phyloP scores from a whole-genome alignment of 768 basidiomycete species.

The Suillus weaverae region DNA sequence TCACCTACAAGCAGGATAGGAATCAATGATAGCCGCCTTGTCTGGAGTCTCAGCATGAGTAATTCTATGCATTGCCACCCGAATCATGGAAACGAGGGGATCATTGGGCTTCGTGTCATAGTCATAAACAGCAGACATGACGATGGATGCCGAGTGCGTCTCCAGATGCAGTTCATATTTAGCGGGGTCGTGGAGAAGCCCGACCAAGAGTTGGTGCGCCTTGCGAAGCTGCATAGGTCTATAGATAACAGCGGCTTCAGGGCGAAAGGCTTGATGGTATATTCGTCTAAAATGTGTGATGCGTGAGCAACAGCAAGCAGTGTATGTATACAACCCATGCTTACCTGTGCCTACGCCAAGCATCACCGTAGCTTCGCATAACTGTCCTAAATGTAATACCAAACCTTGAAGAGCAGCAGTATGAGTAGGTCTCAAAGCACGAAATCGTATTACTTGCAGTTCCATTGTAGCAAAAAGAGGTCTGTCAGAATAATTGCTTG shows the following conservation, averaged over 20 bases:
- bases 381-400: conserved; percentile 40
- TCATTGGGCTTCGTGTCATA: conserved; percentile 35
- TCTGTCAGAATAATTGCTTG: conserved; percentile 42
- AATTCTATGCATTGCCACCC: conserved; percentile 25
- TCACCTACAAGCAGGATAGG: conserved; percentile 21
- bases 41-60: conserved; percentile 6
- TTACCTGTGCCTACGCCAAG: conserved; percentile 33
- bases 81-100: conserved; percentile 37
- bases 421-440: neutral
- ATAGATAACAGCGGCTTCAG: conserved; percentile 11
- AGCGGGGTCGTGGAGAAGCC: conserved; percentile 31
- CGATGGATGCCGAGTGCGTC: conserved; percentile 34
- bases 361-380: conserved; percentile 34
- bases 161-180: conserved; percentile 27
- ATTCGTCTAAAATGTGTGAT: conserved; percentile 27
- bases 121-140: conserved; percentile 40
- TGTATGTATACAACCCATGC: conserved; percentile 19
- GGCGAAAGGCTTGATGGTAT: conserved; percentile 23
- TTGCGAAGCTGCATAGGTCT: conserved; percentile 28
- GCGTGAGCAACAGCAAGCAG: conserved; percentile 39
- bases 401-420: conserved; percentile 31
- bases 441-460: conserved; percentile 27
- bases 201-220: conserved; percentile 33
- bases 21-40: conserved; percentile 11
- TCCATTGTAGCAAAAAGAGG: conserved; percentile 38